Evolutionary conservation across 2,329 filamentous ascomycete species (phyloP), one percentile per base, ranked within the genome.

Genomic region (Cytospora schulzeri): DNA sequence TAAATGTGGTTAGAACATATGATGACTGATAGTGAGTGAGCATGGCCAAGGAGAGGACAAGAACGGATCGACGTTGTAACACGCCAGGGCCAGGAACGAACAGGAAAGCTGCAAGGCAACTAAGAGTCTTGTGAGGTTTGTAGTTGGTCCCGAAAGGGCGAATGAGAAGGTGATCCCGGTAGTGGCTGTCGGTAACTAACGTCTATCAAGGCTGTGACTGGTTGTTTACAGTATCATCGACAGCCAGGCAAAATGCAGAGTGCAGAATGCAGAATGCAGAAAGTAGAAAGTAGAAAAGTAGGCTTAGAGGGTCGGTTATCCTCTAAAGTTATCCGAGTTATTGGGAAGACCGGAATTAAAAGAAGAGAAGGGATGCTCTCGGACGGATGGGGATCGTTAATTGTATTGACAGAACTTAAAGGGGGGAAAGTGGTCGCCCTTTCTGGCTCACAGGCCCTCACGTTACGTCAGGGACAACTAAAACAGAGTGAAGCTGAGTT

Each of bases 81-180:
- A 53, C 52, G 54, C 17, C 60, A 57, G 53, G 50, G 53, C 28
- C 45, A 56, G 41, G 35, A 58, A 58, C 56, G 41, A 56, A 57
- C 48, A 57, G 33, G 41, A 54, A 33, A 41, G 48, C 48, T 35
- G 33, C 14, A 35, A 38, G 41, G 28, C 29, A 22, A 57, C n/a
- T 35, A 50, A 52, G 48, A 29, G 48, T 51, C 35, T 57, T 56
- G 28, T 56, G 24, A 60, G 62, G 52, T 22, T 62, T 64, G 45
- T 58, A 64, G n/a, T 57, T 57, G 24, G 57, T 56, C 62, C 24
- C 33, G 51, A 41, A 51, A 38, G 45, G 58, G 57, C 58, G 29
- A 57, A 35, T 33, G 17, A 48, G 26, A 53, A 14, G 60, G 53
- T 35, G 62, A 57, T 45, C 41, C 19, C 60, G 52, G 57, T 52